phyloP scores from a whole-genome alignment of 768 basidiomycete genomes.

The Xerocomus potaroensis region DNA sequence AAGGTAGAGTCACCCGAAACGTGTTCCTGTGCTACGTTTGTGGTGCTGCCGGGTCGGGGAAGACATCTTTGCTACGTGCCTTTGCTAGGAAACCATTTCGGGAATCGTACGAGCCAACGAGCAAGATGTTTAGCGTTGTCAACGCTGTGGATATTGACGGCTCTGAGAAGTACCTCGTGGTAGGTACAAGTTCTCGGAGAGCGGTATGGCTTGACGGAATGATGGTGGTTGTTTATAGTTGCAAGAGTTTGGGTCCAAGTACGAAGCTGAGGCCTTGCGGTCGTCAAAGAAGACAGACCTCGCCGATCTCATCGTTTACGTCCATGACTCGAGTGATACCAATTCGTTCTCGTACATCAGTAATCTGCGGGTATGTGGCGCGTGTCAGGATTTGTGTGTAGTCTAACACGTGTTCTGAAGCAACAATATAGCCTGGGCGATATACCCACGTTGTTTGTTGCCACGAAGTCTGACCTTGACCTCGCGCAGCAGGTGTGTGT shows the following conservation, averaged over 20 bases:
- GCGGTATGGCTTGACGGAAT: background rate
- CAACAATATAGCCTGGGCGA: constrained; percentile 97
- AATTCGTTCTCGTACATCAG: constrained; percentile 99
- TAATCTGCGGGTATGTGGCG: constrained; percentile 73
- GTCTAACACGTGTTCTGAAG: constrained; percentile 39
- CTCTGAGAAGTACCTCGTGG: constrained; percentile 93
- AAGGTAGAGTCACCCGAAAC: constrained; percentile 84
- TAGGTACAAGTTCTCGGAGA: constrained; percentile 50
- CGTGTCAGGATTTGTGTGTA: background rate
- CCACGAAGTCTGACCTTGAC: constrained; percentile 98
- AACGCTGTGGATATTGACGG: constrained; percentile 94
- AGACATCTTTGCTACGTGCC: constrained; percentile 79
- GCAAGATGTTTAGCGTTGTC: constrained; percentile 85
- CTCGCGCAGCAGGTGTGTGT: constrained; percentile 81
- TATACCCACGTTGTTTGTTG: constrained; percentile 94
- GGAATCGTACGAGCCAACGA: constrained; percentile 81
- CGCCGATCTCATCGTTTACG: constrained; percentile 92
- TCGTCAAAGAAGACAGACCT: constrained; percentile 88
- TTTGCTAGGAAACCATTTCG: constrained; percentile 83
- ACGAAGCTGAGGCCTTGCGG: constrained; percentile 86
- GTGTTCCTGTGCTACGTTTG: constrained; percentile 93
- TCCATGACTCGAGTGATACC: constrained; percentile 96
- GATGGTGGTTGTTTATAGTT: constrained; percentile 45
- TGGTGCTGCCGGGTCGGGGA: constrained; percentile 94
- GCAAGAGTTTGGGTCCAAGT: constrained; percentile 96